phyloP scores from a whole-genome alignment of 805 yeast species.

The Kodamaea kaohsiungensis region DNA sequence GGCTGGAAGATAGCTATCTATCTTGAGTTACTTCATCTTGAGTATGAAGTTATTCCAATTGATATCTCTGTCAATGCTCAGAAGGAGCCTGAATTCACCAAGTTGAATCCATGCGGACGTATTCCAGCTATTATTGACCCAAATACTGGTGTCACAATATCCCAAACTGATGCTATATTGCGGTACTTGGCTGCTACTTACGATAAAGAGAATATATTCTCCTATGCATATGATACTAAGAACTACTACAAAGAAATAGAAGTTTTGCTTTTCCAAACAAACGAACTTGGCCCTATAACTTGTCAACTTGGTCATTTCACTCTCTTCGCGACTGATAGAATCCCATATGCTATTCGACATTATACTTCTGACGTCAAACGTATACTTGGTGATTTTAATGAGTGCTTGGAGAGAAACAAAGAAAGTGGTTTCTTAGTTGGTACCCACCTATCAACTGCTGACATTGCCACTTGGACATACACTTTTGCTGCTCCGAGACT shows the following conservation, averaged over 20 bases:
- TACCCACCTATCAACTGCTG: constrained; percentile 59
- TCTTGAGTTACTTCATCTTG: constrained; percentile 43
- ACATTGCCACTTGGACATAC: constrained; percentile 54
- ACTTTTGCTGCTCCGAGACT: constrained; percentile 14
- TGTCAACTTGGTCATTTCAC: constrained; percentile 59
- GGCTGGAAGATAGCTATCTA: constrained; percentile 43
- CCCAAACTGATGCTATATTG: constrained; percentile 65
- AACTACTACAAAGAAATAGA: constrained; percentile 55
- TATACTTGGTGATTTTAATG: constrained; percentile 55
- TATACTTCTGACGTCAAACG: constrained; percentile 53
- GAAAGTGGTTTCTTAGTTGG: constrained; percentile 52
- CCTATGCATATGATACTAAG: constrained; percentile 35
- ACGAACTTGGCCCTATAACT: constrained; percentile 59
- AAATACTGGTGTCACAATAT: constrained; percentile 46
- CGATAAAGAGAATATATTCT: constrained; percentile 52
- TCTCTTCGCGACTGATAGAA: constrained; percentile 47
- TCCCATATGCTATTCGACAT: constrained; percentile 55
- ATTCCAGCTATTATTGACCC: constrained; percentile 55
- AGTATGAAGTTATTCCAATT: constrained; percentile 42
- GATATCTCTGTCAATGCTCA: constrained; percentile 46
- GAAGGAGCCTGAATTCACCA: constrained; percentile 57
- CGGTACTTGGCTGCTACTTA: constrained; percentile 59
- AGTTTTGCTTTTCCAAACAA: constrained; percentile 57
- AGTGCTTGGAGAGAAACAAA: constrained; percentile 46
- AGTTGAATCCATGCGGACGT: constrained; percentile 62